Base-by-base conservation (phyloP, 441 rosid species). In the Jatropha multifida region DNA sequence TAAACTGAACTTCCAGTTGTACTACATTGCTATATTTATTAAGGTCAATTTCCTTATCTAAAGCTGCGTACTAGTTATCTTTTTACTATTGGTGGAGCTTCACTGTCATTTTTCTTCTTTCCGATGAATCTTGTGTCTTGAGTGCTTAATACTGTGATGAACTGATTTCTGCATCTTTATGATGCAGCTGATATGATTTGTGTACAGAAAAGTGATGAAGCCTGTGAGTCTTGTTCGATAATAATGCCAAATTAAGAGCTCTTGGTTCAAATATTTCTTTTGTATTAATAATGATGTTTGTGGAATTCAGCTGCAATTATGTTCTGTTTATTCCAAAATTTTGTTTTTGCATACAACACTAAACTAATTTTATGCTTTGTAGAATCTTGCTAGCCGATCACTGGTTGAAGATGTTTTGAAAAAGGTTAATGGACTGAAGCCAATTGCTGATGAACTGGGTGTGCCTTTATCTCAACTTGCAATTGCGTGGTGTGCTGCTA, bases 391-490 rank as follows among this genome's bases (percentile, higher is more conserved):
- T 69, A 92, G 76, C 83, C 91, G 98, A 55, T 90, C 98, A n/a
- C 84, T 95, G 78, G 88, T 89, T 52, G 99, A 95, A 84, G 98
- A 95, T 65, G 94, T 89, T 77, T 83, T 93, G 86, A 90, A 72
- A 83, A 95, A 95, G 87, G 98, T 93, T 23, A 87, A 89, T 56
- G 96, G 90, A 56, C 87, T 95, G 79, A 95, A 94, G 86, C 97
- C 97, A n/a, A 89, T 94, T 75, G 98, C 99, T 41, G 99, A 95
- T 84, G 99, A 95, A 79, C 89, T 95, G 48, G 99, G 98, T 65
- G 98, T 93, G 49, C 86, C 98, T 46, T 84, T 92, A 70, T 88
- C 99, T 82, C 99, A 95, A 83, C 96, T 95, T 77, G 89, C 98
- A 12, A 92, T 95, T 77, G 99, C 99, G 1, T 95, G 99, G 99